phyloP scores from a whole-genome alignment of 2,329 filamentous ascomycete genomes.

The Diaporthe capsici region DNA sequence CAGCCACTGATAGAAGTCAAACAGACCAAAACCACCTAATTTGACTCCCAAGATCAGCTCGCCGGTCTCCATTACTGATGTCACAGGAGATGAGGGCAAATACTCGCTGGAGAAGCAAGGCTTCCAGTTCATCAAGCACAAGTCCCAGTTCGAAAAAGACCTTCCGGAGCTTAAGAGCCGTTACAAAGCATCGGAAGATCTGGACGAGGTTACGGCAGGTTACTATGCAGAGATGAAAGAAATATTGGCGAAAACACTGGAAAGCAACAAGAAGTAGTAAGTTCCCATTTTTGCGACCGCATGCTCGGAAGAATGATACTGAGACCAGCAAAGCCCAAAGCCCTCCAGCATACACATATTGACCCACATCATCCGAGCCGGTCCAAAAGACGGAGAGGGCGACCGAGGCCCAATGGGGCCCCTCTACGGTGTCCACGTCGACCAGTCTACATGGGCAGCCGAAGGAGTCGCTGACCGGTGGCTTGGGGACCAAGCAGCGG shows the following conservation, averaged over 20 bases:
- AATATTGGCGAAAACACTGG: slow-evolving; percentile 7
- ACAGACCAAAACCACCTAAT: slow-evolving; percentile 11
- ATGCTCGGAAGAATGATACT: neutral
- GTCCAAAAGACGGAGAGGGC: slow-evolving; percentile 25
- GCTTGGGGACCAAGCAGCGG: slow-evolving; percentile 22
- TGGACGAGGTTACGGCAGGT: slow-evolving; percentile 22
- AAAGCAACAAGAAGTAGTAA: slow-evolving; percentile 26
- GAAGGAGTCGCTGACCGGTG: slow-evolving; percentile 22
- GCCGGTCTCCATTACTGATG: slow-evolving; percentile 16
- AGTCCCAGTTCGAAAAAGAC: neutral
- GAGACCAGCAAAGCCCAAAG: neutral
- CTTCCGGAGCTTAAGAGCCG: slow-evolving; percentile 30
- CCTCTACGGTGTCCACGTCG: slow-evolving; percentile 15
- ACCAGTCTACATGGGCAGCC: slow-evolving; percentile 23
- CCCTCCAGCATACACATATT: slow-evolving; percentile 35
- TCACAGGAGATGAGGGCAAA: slow-evolving; percentile 28
- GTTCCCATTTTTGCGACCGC: neutral
- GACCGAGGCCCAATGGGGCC: slow-evolving; percentile 15
- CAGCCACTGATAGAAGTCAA: neutral
- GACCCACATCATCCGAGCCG: slow-evolving; percentile 32
- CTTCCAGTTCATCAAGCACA: slow-evolving; percentile 34
- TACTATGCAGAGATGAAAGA: slow-evolving; percentile 31
- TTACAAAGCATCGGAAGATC: slow-evolving; percentile 11
- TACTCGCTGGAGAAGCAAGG: slow-evolving; percentile 16
- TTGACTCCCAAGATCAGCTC: slow-evolving; percentile 24